A percentile compares a stretch with the other conserved stretches of the same genome.
Conservation (phyloP, 441 rosid species). For the Sinapis alba region DNA sequence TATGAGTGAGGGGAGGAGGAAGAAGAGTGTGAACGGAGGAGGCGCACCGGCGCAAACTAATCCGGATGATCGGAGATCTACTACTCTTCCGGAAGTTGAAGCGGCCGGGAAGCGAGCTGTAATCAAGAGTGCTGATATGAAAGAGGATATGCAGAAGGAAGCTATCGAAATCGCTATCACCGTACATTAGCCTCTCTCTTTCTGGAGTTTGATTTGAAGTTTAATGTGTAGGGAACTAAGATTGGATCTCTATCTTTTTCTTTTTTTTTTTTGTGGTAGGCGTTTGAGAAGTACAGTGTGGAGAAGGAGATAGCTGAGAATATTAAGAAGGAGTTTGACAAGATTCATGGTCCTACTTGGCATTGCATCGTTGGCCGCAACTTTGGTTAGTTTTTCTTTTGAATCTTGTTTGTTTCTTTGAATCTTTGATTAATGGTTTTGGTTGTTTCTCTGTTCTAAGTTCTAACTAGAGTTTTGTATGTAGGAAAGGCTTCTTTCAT, state of each 20-base stretch:
- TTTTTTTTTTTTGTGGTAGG: conserved; percentile 44
- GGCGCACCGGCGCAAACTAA: conserved; percentile 48
- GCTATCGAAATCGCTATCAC: conserved; percentile 84
- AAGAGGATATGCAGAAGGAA: conserved; percentile 91
- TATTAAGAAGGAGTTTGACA: conserved; percentile 97
- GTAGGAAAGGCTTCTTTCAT: too few relatives aligned
- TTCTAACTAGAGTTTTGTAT: too few relatives aligned
- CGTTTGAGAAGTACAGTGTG: conserved; percentile 75
- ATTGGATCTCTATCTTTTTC: conserved; percentile 7
- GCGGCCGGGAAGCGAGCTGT: conserved; percentile 55
- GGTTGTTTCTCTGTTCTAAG: too few relatives aligned
- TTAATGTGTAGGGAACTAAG: too few relatives aligned
- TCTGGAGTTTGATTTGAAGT: neutral
- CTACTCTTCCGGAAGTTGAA: conserved; percentile 32
- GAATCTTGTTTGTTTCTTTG: neutral
- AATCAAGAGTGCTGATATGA: conserved; percentile 98
- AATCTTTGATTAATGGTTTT: neutral
- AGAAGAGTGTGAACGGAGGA: conserved; percentile 55
- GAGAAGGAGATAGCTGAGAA: conserved; percentile 99
- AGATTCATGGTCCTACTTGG: conserved; percentile 96
- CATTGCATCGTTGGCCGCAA: conserved; percentile 99
- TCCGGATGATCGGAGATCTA: conserved; percentile 59
- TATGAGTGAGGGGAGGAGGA: conserved; percentile 53
- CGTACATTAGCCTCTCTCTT: conserved; percentile 40
- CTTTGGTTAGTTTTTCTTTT: conserved; percentile 57